Base-by-base conservation (phyloP, 257 asterid genomes). In the Ilex aquifolium region DNA sequence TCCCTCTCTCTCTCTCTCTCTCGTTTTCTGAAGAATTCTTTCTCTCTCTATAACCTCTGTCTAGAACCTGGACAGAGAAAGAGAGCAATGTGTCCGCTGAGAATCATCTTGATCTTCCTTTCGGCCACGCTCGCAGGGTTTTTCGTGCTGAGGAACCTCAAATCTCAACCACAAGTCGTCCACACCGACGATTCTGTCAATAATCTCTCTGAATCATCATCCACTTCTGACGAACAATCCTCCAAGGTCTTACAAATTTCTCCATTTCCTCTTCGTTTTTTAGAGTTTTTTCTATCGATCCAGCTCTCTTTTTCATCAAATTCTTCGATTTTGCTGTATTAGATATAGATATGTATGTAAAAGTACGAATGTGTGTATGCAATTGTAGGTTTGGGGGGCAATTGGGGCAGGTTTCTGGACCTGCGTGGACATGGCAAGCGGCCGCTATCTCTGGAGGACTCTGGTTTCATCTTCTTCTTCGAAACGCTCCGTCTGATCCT, bases 391-490 rank as follows among this genome's bases (percentile, higher is more conserved):
- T 40, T 74, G 70, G 65, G 64, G 79, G 52, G 84, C 73, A 13
- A 68, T 81, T 44, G 83, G 79, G 58, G 81, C 70, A 65, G 91
- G 91, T 51, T 88, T 88, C 49, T 91, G 96, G 95, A 81, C 82
- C 2, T 81, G 71, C 62, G 94, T 91, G 63, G 98, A 91, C 72
- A 83, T 88, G 96, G 95, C 98, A 7, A 91, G 90, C 74, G 98
- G 98, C 30, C 85, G 59, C 44, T 91, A 91, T 67, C 79, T 91
- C 48, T 91, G 96, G 96, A 88, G 88, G 87, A 85, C 76, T 74
- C 72, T 91, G 76, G 81, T 77, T 64, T 76, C 85, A 12, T 65
- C 87, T 32, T 59, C 84, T 14, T 36, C 82, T 0, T 16, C 65
- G 40, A 77, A 87, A 75, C 73, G 57, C 29, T 70, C 75, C 8